phyloP scores from a whole-genome alignment of 1,284 basidiomycete genomes.

The Pyrrhoderma lamaoense region DNA sequence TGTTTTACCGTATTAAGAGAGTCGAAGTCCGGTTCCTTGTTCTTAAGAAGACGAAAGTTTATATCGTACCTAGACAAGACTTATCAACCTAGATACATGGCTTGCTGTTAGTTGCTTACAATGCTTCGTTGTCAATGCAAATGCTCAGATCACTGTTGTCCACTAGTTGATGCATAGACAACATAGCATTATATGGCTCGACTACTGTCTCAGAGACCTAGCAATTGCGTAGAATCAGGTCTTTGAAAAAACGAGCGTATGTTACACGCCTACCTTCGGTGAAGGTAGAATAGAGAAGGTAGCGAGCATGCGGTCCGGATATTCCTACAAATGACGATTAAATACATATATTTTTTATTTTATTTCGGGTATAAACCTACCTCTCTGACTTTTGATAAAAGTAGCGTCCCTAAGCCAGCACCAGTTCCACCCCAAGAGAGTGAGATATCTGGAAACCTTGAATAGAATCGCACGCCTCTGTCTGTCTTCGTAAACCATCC shows the following conservation, averaged over 20 bases:
- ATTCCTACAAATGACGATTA: conserved; percentile 54
- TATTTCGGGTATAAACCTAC: conserved; percentile 28
- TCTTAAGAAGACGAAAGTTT: conserved; percentile 67
- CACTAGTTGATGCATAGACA: conserved; percentile 87
- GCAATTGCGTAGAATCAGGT: neutral
- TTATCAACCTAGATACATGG: neutral
- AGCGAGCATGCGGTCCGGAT: conserved; percentile 87
- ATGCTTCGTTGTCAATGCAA: conserved; percentile 91
- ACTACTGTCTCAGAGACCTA: conserved; percentile 93
- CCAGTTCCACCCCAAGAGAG: conserved; percentile 94
- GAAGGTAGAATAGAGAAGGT: conserved; percentile 92
- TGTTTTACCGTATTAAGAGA: conserved; percentile 70
- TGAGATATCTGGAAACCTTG: conserved; percentile 95
- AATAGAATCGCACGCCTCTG: conserved; percentile 78
- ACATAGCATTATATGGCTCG: conserved; percentile 89
- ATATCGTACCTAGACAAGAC: conserved; percentile 56
- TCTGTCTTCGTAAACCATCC: conserved; percentile 68
- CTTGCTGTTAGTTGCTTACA: conserved; percentile 40
- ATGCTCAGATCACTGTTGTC: conserved; percentile 89
- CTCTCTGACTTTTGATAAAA: conserved; percentile 82
- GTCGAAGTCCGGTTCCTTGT: conserved; percentile 62
- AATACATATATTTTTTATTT: conserved; percentile 22
- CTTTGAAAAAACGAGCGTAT: conserved; percentile 9
- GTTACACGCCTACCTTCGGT: conserved; percentile 54
- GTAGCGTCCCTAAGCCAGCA: conserved; percentile 76